These are phyloP conservation scores for Rhizopogon vinicolor DNA, from an alignment of 768 basidiomycete species.

Conservation along the genomic window DNA sequence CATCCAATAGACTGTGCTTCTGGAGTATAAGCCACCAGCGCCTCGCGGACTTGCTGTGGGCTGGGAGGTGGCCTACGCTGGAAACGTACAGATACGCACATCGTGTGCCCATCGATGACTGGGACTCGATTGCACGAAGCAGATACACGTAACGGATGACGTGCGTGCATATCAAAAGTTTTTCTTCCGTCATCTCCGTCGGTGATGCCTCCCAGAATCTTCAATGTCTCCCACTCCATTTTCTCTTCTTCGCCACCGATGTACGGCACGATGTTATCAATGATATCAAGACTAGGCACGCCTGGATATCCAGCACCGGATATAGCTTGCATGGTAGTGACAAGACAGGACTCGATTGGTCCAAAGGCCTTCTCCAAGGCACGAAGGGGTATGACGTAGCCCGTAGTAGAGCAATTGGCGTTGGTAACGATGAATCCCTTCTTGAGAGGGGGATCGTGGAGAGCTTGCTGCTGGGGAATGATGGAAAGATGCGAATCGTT, in stretches of 20 bases:
- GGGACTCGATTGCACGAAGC: constrained; percentile 95
- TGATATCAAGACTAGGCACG: constrained; percentile 80
- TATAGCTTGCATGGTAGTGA: constrained; percentile 97
- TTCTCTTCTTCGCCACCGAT: constrained; percentile 96
- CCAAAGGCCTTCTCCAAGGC: constrained; percentile 91
- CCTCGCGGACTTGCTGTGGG: constrained; percentile 83
- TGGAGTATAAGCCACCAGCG: constrained; percentile 66
- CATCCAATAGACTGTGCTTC: constrained; percentile 72
- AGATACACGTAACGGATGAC: constrained; percentile 80
- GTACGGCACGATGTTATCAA: constrained; percentile 95
- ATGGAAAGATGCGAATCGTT: constrained; percentile 85
- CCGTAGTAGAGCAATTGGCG: constrained; percentile 97
- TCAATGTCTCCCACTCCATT: constrained; percentile 98
- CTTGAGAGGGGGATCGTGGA: constrained; percentile 61
- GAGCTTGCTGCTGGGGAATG: constrained; percentile 73
- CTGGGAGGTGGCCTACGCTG: constrained; percentile 73
- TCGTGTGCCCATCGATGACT: constrained; percentile 93
- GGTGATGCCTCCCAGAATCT: constrained; percentile 86
- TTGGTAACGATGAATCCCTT: constrained; percentile 97
- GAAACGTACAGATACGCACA: constrained; percentile 87
- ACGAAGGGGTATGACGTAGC: constrained; percentile 83
- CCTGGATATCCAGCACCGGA: constrained; percentile 98
- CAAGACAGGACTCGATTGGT: constrained; percentile 85
- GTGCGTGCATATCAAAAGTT: constrained; percentile 81
- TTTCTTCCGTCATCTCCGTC: constrained; percentile 49